Evolutionary conservation across 768 basidiomycete genomes (phyloP).

Genomic region (Termitomyces sp.): DNA sequence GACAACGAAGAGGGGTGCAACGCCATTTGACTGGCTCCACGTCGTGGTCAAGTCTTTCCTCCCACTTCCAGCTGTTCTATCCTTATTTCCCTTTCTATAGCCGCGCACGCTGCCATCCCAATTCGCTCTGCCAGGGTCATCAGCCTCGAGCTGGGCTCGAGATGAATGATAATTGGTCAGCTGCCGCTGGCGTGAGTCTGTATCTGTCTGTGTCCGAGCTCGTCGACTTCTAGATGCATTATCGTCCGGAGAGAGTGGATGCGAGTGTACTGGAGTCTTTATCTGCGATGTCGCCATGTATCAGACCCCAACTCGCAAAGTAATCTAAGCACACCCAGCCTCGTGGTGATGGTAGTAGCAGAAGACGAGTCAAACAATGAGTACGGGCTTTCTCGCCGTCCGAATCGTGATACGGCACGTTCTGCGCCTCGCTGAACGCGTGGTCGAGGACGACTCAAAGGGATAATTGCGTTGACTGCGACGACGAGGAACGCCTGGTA

Average conservation of each 20-base stretch:
- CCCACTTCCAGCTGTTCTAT: conserved; percentile 21
- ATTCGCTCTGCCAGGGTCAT: conserved; percentile 29
- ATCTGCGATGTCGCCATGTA: conserved; percentile 38
- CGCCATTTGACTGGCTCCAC: conserved; percentile 34
- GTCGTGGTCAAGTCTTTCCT: conserved; percentile 32
- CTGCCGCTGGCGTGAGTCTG: conserved; percentile 25
- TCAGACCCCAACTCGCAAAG: conserved; percentile 9
- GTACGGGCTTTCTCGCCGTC: not conserved
- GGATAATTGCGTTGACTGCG: not conserved
- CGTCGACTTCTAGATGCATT: conserved; percentile 45
- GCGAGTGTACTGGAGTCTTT: conserved; percentile 64
- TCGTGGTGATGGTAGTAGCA: conserved; percentile 8
- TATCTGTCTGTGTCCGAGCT: conserved; percentile 37
- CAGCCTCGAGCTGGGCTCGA: conserved; percentile 59
- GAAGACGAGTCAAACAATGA: not conserved
- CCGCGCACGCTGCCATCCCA: conserved; percentile 59
- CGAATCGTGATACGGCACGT: conserved; percentile 3
- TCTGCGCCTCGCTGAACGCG: conserved; percentile 8
- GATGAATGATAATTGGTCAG: conserved; percentile 58
- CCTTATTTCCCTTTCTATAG: conserved; percentile 42
- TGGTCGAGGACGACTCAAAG: not conserved
- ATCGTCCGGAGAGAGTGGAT: conserved; percentile 69
- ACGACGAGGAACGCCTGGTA: not conserved
- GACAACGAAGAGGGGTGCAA: conserved; percentile 41
- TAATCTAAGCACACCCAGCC: conserved; percentile 9